Base-by-base conservation (phyloP, 202 grass and related monocot genomes). In the Schoenoplectus tabernaemontani region DNA sequence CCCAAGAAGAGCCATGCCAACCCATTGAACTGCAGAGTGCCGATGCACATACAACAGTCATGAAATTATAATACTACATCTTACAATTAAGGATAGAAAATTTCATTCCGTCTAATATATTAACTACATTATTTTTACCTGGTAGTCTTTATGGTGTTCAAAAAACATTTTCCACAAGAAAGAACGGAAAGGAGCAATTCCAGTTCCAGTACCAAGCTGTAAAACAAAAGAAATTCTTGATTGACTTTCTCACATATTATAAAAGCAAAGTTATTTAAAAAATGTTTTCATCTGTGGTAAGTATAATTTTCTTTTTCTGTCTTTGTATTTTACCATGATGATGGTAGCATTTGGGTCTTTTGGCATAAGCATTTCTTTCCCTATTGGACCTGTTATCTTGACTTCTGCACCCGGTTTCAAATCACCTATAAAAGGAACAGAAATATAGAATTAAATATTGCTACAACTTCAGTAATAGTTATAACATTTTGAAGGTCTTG, bases 141-240 rank as follows among this genome's bases (percentile, higher is more conserved):
- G 85, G 84, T 97, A 97, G 81, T 92, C 87, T 3, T 93, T 74
- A 22, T 93, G 85, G 74, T 97, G 50, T 86, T 97, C 95, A 69
- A 93, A 93, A 89, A 97, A 97, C 87, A 97, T 97, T 84, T 97
- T 97, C 95, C 91, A 94, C 73, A 97, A 57, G 89, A 92, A 97
- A 4, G 91, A 57, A 41, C 95, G 80, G 86, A 94, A 97, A 1
- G 95, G 95, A 12, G 95, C 95, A 16, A 97, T 89, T 32, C 94
- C 94, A 48, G 94, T 97, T 69, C 94, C 94, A 37, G 94, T 97
- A 1, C 77, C 94, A 17, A 97, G 94, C 93, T 97, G 93, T 38
- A 34, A 82, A 30, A 24, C 11, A 47, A 53, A 37, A 16, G 15
- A 36, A 64, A 66, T n/a, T 33, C 13, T 78, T 78, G 4, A 42